A percentile compares a stretch with the other conserved stretches of the same genome.
phyloP scores from a whole-genome alignment of 2,329 filamentous ascomycete genomes.

The Aspergillus tubingensis region DNA sequence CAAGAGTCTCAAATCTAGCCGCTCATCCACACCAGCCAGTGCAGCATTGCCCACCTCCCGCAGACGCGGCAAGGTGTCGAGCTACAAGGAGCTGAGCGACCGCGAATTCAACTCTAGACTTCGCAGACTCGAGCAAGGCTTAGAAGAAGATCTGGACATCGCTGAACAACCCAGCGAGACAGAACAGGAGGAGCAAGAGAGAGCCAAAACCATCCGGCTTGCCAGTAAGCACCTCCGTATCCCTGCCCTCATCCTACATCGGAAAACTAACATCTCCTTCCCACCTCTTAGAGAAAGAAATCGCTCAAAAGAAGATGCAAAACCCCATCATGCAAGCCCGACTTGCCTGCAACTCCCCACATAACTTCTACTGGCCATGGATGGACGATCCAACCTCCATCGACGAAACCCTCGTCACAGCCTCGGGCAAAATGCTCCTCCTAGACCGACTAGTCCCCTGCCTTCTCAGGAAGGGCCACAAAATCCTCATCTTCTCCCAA shows the following conservation, averaged over 20 bases:
- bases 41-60: conserved; percentile 45
- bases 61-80: conserved; percentile 56
- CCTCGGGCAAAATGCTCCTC: conserved; percentile 93
- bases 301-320: conserved; percentile 86
- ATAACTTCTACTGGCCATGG: conserved; percentile 97
- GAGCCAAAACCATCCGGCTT: conserved; percentile 68
- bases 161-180: conserved; percentile 44
- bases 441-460: conserved; percentile 80
- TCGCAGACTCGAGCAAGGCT: conserved; percentile 44
- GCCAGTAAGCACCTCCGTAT: conserved; percentile 61
- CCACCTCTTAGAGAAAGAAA: conserved; percentile 66
- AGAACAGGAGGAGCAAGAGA: conserved; percentile 63
- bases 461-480: conserved; percentile 75
- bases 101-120: conserved; percentile 77
- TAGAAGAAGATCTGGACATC: conserved; percentile 61
- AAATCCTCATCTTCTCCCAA: conserved; percentile 93
- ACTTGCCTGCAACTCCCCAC: conserved; percentile 87
- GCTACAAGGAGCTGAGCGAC: conserved; percentile 73
- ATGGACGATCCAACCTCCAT: conserved; percentile 60
- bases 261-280: conserved; percentile 31
- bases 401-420: conserved; percentile 80
- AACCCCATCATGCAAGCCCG: conserved; percentile 92
- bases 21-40: conserved; percentile 70
- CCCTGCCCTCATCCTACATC: neutral
- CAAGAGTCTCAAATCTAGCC: conserved; percentile 76